Percentiles rank a stretch among this genome's conserved stretches.
These are phyloP conservation scores for Phytophthora lateralis DNA, from an alignment of 352 stramenopile genomes.

Conservation along the genomic window DNA sequence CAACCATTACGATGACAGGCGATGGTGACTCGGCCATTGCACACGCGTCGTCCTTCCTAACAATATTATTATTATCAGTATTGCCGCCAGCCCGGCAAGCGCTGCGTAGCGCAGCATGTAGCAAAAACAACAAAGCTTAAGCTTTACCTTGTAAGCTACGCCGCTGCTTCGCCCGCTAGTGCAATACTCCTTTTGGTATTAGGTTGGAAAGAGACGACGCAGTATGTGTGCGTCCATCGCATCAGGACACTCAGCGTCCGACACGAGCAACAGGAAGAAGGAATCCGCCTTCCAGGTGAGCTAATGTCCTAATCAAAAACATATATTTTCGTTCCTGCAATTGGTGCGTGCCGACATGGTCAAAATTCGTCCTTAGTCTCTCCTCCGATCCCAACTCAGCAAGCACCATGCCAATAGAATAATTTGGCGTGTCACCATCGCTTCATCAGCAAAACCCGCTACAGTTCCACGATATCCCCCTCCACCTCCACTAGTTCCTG, in stretches of 20 bases:
- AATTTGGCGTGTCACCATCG: slow-evolving; percentile 4
- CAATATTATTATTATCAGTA: slow-evolving; percentile 53
- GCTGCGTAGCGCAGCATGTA: slow-evolving; percentile 40
- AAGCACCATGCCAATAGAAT: slow-evolving; percentile 27
- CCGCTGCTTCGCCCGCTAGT: slow-evolving; percentile 35
- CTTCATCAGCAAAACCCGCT: neutral
- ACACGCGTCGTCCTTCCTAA: slow-evolving; percentile 33
- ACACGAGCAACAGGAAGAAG: slow-evolving; percentile 2
- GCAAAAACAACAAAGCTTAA: slow-evolving; percentile 39
- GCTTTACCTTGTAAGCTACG: slow-evolving; percentile 40
- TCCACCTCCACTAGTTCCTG: slow-evolving; percentile 62
- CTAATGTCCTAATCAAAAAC: slow-evolving; percentile 32
- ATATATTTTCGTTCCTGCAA: slow-evolving; percentile 33
- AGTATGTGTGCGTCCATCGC: neutral
- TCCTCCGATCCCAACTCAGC: slow-evolving; percentile 1
- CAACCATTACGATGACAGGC: slow-evolving; percentile 34
- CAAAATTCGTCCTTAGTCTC: slow-evolving; percentile 3
- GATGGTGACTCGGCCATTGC: slow-evolving; percentile 31
- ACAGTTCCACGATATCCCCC: slow-evolving; percentile 69
- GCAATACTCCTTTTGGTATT: slow-evolving; percentile 40
- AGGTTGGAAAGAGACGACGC: slow-evolving; percentile 30
- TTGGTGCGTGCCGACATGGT: slow-evolving; percentile 7
- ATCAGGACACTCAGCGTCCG: neutral
- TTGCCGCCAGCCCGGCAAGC: slow-evolving; percentile 34
- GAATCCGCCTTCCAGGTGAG: slow-evolving; percentile 1